These are phyloP conservation scores for Cryptococcus depauperatus DNA, from an alignment of 1,284 basidiomycete species.

Conservation along the genomic window DNA sequence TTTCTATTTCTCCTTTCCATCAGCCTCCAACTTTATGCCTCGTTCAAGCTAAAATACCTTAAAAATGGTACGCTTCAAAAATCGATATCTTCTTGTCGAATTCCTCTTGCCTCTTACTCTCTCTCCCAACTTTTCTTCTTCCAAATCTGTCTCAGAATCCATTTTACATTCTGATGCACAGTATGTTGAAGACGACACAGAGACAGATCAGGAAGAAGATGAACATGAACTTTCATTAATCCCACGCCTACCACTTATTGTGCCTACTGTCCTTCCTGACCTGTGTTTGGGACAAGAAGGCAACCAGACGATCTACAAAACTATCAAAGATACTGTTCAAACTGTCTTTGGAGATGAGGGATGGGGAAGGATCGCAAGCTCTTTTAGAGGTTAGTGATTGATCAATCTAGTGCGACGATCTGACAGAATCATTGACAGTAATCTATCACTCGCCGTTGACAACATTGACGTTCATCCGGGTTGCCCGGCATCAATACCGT, in stretches of 20 bases:
- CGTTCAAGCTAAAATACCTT: too few relatives aligned
- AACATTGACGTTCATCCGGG: slow-evolving; percentile 36
- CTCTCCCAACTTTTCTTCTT: slow-evolving; percentile 4
- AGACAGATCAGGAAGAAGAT: slow-evolving; percentile 17
- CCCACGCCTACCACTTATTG: slow-evolving; percentile 29
- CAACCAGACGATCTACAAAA: slow-evolving; percentile 20
- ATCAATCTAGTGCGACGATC: background rate
- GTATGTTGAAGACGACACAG: slow-evolving; percentile 11
- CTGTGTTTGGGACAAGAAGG: slow-evolving; percentile 26
- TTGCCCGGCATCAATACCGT: slow-evolving; percentile 37
- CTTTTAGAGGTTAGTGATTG: slow-evolving; percentile 30
- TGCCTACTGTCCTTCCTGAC: slow-evolving; percentile 13
- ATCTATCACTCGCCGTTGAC: slow-evolving; percentile 40
- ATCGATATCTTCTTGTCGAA: slow-evolving; percentile 43
- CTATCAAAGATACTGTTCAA: slow-evolving; percentile 22
- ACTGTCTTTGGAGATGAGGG: slow-evolving; percentile 43
- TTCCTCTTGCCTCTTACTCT: slow-evolving; percentile 30
- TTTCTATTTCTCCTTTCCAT: too few relatives aligned
- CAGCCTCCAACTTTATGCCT: too few relatives aligned
- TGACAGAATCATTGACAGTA: slow-evolving; percentile 17
- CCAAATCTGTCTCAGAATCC: background rate
- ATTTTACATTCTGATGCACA: slow-evolving; percentile 3
- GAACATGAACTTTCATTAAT: slow-evolving; percentile 22
- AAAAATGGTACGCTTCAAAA: slow-evolving; percentile 43
- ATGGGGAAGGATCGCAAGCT: slow-evolving; percentile 37